phyloP scores from a whole-genome alignment of 2,329 filamentous ascomycete species.

The Trichophaea hybrida region DNA sequence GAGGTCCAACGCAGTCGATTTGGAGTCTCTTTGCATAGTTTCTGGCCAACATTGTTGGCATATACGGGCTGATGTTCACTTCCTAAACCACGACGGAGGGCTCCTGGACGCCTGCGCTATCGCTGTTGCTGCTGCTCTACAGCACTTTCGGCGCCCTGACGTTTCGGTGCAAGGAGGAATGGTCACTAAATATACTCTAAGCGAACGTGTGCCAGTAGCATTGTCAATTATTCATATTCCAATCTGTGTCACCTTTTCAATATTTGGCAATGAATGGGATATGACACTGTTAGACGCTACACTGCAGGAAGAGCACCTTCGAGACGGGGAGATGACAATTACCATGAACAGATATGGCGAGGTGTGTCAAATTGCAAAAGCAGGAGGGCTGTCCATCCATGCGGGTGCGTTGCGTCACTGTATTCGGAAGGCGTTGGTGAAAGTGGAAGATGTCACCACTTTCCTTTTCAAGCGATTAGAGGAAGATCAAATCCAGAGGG shows the following conservation, averaged over 20 bases:
- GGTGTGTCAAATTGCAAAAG: conserved; percentile 80
- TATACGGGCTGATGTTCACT: conserved; percentile 78
- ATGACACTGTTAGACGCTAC: conserved; percentile 50
- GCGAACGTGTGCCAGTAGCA: conserved; percentile 79
- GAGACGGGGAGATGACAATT: conserved; percentile 60
- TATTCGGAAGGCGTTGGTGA: conserved; percentile 56
- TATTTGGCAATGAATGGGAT: conserved; percentile 44
- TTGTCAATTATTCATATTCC: conserved; percentile 85
- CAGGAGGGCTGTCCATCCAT: conserved; percentile 70
- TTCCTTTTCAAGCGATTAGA: conserved; percentile 59
- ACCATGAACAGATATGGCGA: conserved; percentile 82
- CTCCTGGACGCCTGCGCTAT: conserved; percentile 76
- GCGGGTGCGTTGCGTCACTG: conserved; percentile 65
- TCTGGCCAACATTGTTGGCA: conserved; percentile 86
- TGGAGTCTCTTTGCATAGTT: conserved; percentile 85
- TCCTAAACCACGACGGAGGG: conserved; percentile 81
- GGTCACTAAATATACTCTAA: conserved; percentile 67
- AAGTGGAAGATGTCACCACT: conserved; percentile 65
- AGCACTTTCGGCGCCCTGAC: conserved; percentile 84
- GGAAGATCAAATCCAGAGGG: conserved; percentile 61
- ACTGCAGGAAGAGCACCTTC: conserved; percentile 60
- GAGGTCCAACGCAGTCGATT: conserved; percentile 81
- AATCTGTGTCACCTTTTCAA: conserved; percentile 79
- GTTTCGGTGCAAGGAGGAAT: conserved; percentile 72
- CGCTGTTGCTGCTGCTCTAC: conserved; percentile 71